Evolutionary conservation across 495 filamentous ascomycete species (phyloP).

Genomic region (Penicillium fimorum): DNA sequence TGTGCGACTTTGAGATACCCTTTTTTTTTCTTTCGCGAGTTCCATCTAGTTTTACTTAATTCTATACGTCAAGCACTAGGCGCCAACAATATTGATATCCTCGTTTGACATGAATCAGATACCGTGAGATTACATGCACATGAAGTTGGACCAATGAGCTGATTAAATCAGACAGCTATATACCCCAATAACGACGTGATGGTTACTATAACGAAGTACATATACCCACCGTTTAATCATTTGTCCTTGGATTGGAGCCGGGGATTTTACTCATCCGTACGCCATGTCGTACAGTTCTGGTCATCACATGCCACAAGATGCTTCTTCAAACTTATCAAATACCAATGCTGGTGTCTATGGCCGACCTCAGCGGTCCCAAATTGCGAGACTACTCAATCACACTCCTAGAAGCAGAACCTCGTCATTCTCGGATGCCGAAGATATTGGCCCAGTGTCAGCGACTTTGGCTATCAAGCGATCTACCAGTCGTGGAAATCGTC

Average conservation of each 20-base stretch:
- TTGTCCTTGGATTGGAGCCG: conserved; percentile 31
- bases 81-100: conserved; percentile 12
- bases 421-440: conserved; percentile 33
- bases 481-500: conserved; percentile 25
- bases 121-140: neutral
- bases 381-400: conserved; percentile 28
- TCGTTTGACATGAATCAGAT: conserved; percentile 13
- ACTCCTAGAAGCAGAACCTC: conserved; percentile 27
- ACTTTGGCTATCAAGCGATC: conserved; percentile 22
- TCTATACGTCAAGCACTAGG: conserved; percentile 12
- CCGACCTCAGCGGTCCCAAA: conserved; percentile 25
- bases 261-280: conserved; percentile 26
- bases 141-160: neutral
- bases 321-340: conserved; percentile 24
- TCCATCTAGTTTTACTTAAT: conserved; percentile 15
- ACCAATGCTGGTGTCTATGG: conserved; percentile 19
- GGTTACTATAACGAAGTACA: conserved; percentile 30
- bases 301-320: conserved; percentile 34
- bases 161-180: neutral
- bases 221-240: conserved; percentile 26
- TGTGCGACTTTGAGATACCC: conserved; percentile 16
- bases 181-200: conserved; percentile 28
- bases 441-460: conserved; percentile 23
- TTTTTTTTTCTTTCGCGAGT: neutral
- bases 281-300: conserved; percentile 42